Base-by-base conservation (phyloP, 2,329 filamentous ascomycete genomes). In the Alternaria gaisen region DNA sequence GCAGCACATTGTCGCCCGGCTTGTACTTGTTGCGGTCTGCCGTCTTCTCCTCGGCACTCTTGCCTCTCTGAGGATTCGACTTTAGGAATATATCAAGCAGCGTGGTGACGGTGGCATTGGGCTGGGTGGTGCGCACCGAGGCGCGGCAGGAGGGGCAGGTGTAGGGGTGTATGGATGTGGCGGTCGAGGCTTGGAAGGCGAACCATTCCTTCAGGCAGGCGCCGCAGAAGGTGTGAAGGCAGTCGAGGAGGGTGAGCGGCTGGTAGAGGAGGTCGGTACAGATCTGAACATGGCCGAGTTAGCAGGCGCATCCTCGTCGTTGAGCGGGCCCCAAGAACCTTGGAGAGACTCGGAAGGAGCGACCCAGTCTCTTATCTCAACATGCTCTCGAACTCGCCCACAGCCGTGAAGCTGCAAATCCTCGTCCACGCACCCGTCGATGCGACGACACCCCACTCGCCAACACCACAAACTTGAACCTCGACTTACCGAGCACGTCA, bases 151-250 rank as follows among this genome's bases (percentile, higher is more conserved):
- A 91, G 41, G 95, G 95, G 81, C 95, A 99, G 46, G 93, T 97
- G 78, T 93, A 97, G 46, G 85, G 85, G 54, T 84, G 81, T 3
- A 72, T 83, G 62, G 71, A 85, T 73, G 68, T 86, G 43, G 85
- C 86, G 14, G 84, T 83, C 30, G 84, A 83, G 38, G 89, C 89
- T 78, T 97, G 93, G 79, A 89, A 95, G 65, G 84, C 83, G 77
- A 98, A 99, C 95, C 95, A 99, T 82, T 97, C 93, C 79, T 97
- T 97, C 60, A 98, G 80, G 76, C 95, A 99, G 40, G 92, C 91
- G 66, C 94, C 95, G 83, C 95, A 99, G 80, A 96, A 99, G 46
- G 94, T 97, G 81, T 97, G 93, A 44, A 97, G 87, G 77, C 93
- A 97, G 83, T 97, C 92, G 78, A 97, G 91, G 51, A 97, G 88